Evolutionary conservation across 805 yeast species (phyloP).

Genomic region (Cyberlindnera samutprakarnensis): DNA sequence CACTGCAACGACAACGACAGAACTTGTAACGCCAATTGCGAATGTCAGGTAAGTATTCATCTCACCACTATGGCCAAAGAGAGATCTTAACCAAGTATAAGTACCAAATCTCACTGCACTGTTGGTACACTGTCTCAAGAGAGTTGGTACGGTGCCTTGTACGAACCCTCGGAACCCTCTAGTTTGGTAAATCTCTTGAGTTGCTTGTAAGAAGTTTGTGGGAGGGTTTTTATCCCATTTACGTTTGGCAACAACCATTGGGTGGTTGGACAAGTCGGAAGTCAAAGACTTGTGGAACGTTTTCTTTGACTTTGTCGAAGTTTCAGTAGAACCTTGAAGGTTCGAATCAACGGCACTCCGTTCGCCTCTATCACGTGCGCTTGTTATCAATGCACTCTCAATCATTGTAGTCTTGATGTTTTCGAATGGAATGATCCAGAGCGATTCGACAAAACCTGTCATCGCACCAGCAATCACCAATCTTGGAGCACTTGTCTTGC

Average conservation of each 20-base stretch:
- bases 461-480: conserved; percentile 77
- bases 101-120: conserved; percentile 81
- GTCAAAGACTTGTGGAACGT: conserved; percentile 24
- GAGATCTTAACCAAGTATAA: conserved; percentile 70
- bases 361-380: conserved; percentile 18
- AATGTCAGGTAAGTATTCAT: conserved; percentile 27
- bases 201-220: conserved; percentile 40
- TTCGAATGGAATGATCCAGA: conserved; percentile 87
- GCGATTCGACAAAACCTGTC: conserved; percentile 77
- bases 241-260: conserved; percentile 25
- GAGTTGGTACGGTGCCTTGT: conserved; percentile 80
- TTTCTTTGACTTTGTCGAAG: no score
- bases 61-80: conserved; percentile 39
- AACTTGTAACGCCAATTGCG: conserved; percentile 52
- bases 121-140: conserved; percentile 69
- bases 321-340: no score
- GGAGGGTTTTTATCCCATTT: conserved; percentile 45
- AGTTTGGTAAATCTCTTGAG: conserved; percentile 58
- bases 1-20: conserved; percentile 62
- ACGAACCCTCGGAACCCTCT: conserved; percentile 74
- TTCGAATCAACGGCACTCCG: no score
- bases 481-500: conserved; percentile 70
- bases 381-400: conserved; percentile 46
- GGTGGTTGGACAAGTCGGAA: conserved; percentile 19
- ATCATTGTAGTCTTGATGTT: conserved; percentile 75